Percentiles rank a stretch among this genome's conserved stretches.
Conservation (phyloP, 164 flowering plant genomes). For the Magnolia changhungtana region DNA sequence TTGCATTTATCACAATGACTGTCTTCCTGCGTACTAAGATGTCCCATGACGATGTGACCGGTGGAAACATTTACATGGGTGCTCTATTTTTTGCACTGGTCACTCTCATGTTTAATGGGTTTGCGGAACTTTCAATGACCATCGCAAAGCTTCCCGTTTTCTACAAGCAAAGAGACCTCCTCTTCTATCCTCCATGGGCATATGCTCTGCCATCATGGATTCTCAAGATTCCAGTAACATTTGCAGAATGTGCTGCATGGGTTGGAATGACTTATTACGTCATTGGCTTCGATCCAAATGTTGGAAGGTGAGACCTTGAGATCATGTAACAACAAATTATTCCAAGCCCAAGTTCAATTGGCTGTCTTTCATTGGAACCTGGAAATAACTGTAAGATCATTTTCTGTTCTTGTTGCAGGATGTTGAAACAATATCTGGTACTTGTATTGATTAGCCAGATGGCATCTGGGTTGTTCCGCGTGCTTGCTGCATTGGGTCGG, state of each 20-base stretch:
- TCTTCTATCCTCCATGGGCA: conserved; percentile 61
- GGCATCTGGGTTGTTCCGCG: conserved; percentile 39
- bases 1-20: conserved; percentile 32
- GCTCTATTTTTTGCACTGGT: conserved; percentile 34
- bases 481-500: conserved; percentile 32
- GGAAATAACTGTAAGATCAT: background rate
- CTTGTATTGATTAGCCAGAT: conserved; percentile 30
- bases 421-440: conserved; percentile 35
- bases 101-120: conserved; percentile 37
- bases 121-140: conserved; percentile 41
- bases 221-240: conserved; percentile 36
- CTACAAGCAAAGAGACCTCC: conserved; percentile 60
- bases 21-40: conserved; percentile 32
- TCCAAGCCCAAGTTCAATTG: background rate
- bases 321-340: background rate
- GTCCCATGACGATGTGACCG: conserved; percentile 23
- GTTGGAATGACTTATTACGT: conserved; percentile 36
- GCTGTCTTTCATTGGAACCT: background rate
- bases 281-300: conserved; percentile 42
- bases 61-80: conserved; percentile 39
- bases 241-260: conserved; percentile 36
- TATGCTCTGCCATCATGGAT: conserved; percentile 43
- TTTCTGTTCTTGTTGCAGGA: conserved; percentile 25
- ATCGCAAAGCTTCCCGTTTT: conserved; percentile 51
- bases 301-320: conserved; percentile 24